Evolutionary conservation across 768 basidiomycete species (phyloP).

Genomic region (Lentinula boryana): DNA sequence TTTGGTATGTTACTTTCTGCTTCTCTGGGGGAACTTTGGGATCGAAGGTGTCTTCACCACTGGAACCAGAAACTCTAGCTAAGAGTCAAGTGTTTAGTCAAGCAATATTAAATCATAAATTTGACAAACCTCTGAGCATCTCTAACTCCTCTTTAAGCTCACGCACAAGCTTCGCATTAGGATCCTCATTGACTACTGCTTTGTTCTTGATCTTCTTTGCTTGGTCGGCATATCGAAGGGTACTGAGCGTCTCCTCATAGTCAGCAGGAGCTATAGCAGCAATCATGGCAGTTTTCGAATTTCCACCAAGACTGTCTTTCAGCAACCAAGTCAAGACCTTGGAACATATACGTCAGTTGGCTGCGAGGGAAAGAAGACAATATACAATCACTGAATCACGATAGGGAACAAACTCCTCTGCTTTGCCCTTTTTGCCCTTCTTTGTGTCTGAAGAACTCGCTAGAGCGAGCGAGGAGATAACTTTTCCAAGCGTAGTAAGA

Average conservation of each 20-base stretch:
- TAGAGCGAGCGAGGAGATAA: constrained; percentile 85
- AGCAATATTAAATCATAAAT: not conserved
- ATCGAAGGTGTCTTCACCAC: constrained; percentile 75
- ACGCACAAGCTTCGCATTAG: constrained; percentile 96
- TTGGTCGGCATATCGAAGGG: constrained; percentile 95
- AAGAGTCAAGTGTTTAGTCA: not conserved
- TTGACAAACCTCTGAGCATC: constrained; percentile 64
- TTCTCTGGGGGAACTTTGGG: constrained; percentile 86
- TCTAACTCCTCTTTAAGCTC: constrained; percentile 99
- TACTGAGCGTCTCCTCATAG: constrained; percentile 96
- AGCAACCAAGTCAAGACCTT: constrained; percentile 96
- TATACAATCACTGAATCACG: constrained; percentile 78
- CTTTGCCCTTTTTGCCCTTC: constrained; percentile 87
- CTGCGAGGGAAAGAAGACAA: not conserved
- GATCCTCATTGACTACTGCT: constrained; percentile 98
- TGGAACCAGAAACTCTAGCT: constrained; percentile 70
- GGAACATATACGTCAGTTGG: not conserved
- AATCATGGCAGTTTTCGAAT: constrained; percentile 99
- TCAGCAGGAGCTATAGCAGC: constrained; percentile 98
- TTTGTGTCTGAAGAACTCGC: constrained; percentile 58
- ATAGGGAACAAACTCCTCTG: constrained; percentile 92
- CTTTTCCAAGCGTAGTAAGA: constrained; percentile 94
- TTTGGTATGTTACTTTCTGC: constrained; percentile 92
- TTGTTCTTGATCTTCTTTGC: constrained; percentile 99
- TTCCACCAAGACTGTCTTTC: constrained; percentile 96